phyloP scores from a whole-genome alignment of 139 green algal genomes.

The Tetradesmus obliquus region DNA sequence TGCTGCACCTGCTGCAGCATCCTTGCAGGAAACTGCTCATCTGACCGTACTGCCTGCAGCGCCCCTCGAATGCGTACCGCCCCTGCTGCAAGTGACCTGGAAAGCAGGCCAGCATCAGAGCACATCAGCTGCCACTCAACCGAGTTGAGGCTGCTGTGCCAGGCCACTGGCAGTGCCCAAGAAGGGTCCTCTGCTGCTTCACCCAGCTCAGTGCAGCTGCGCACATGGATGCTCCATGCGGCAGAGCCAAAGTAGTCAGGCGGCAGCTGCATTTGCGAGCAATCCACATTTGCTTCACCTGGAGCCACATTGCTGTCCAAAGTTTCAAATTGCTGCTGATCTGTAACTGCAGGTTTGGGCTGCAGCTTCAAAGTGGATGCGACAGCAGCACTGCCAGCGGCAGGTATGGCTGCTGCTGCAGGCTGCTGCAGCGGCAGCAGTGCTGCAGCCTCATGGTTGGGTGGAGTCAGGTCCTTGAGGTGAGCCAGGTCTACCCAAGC shows the following conservation, averaged over 20 bases:
- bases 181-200: background rate
- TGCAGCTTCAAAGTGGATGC: too few species aligned
- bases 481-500: background rate
- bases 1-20: constrained; percentile 22
- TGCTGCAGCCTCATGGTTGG: background rate
- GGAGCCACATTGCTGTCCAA: background rate
- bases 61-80: background rate
- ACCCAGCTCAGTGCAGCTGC: background rate
- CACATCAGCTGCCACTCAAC: background rate
- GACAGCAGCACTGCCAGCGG: too few species aligned
- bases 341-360: too few species aligned
- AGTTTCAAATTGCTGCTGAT: background rate
- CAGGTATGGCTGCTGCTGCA: background rate
- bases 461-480: background rate
- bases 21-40: background rate
- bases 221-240: background rate
- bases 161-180: background rate
- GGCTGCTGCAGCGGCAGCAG: background rate
- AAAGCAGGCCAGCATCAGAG: background rate
- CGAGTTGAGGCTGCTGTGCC: background rate
- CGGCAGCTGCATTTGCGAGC: background rate
- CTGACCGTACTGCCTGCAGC: constrained; percentile 4
- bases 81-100: background rate
- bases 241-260: constrained; percentile 19
- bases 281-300: background rate